Evolutionary conservation across 1,139 yeast genomes (phyloP).

Genomic region (Diutina mesorugosa): DNA sequence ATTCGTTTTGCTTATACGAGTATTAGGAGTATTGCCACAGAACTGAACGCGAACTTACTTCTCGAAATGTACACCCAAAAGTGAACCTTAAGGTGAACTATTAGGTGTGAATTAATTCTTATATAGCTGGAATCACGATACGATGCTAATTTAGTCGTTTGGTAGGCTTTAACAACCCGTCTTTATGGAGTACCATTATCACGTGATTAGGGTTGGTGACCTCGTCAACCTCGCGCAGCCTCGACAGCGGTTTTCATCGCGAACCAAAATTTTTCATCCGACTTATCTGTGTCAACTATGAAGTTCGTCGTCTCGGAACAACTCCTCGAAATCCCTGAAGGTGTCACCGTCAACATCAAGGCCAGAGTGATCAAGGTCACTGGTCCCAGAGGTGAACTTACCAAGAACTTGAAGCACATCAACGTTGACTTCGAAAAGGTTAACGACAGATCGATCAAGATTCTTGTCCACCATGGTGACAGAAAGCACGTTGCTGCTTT

Average conservation of each 20-base stretch:
- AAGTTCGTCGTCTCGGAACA: conserved; percentile 95
- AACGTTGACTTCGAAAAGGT: conserved; percentile 85
- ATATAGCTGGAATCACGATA: no score
- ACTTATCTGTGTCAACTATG: conserved; percentile 31
- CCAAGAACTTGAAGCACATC: conserved; percentile 88
- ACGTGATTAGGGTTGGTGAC: neutral
- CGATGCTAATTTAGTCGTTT: no score
- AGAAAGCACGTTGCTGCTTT: conserved; percentile 99
- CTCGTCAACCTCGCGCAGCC: neutral
- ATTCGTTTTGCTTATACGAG: no score
- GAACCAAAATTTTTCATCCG: neutral
- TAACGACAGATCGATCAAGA: conserved; percentile 60
- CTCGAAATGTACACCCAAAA: no score
- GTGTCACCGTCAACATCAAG: conserved; percentile 82
- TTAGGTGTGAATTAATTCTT: no score
- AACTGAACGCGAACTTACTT: no score
- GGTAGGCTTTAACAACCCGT: no score
- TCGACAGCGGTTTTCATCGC: neutral
- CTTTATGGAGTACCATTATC: neutral
- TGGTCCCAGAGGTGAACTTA: conserved; percentile 97
- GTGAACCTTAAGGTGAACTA: no score
- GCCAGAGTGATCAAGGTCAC: conserved; percentile 83
- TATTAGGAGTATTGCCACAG: no score
- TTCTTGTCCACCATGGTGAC: conserved; percentile 97
- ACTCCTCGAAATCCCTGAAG: conserved; percentile 85